Evolutionary conservation across 306 rosid genomes (phyloP).

Genomic region (Dalbergia cochinchinensis): DNA sequence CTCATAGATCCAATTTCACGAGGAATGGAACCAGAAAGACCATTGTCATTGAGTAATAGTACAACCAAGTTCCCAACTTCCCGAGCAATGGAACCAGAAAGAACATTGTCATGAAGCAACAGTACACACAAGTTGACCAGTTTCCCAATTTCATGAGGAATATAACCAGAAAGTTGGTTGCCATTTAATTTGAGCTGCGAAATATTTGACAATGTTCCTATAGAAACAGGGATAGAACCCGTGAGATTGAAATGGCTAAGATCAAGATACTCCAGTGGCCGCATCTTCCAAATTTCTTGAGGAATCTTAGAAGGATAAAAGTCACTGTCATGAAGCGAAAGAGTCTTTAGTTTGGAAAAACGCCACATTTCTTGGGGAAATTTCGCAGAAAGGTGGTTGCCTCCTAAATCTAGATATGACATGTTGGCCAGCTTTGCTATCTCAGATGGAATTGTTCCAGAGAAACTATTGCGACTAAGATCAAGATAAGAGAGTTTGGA

Average conservation of each 20-base stretch:
- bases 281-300: neutral
- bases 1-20: too few species aligned
- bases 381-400: neutral
- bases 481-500: neutral
- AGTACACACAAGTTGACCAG: neutral
- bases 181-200: neutral
- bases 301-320: neutral
- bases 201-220: neutral
- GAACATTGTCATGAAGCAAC: neutral
- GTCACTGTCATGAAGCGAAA: neutral
- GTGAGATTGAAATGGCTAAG: neutral
- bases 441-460: slow-evolving; percentile 1
- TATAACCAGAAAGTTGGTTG: neutral
- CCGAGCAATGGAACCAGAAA: slow-evolving; percentile 10
- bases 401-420: neutral
- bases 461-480: neutral
- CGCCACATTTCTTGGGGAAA: neutral
- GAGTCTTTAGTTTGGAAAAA: neutral
- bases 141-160: slow-evolving; percentile 10
- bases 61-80: neutral
- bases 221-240: slow-evolving; percentile 29
- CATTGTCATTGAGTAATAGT: neutral
- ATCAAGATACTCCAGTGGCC: neutral
- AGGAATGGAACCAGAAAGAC: neutral
- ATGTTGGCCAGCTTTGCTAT: neutral